phyloP scores from a whole-genome alignment of 169 alveolate species.

The Toxoplasma gondii region DNA sequence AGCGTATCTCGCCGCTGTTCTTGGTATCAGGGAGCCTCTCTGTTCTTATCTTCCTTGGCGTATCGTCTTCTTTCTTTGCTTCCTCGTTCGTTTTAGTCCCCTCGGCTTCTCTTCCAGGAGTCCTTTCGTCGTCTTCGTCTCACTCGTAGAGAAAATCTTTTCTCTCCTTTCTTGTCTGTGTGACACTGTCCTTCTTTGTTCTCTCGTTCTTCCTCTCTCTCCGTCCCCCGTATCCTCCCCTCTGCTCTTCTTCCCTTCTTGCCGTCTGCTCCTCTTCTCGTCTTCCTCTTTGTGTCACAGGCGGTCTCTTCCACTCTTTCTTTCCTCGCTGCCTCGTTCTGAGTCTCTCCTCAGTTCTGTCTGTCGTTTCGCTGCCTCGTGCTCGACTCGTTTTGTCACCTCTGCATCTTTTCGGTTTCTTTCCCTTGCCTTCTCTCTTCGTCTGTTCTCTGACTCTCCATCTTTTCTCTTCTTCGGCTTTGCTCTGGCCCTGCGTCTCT shows the following conservation, averaged over 20 bases:
- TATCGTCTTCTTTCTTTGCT: no score
- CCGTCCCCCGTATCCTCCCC: no score
- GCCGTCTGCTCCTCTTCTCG: neutral
- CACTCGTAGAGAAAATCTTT: neutral
- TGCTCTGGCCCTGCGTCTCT: neutral
- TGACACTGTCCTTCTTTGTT: neutral
- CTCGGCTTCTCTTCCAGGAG: no score
- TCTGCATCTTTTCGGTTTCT: no score
- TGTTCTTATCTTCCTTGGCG: no score
- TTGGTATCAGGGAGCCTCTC: no score
- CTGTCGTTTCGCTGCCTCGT: neutral
- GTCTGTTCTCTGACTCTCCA: no score
- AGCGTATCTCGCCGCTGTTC: no score
- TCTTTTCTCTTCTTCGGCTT: neutral
- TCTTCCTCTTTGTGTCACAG: neutral
- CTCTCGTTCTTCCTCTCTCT: neutral
- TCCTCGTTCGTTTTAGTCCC: no score
- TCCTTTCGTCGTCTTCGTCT: neutral
- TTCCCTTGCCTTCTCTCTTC: no score
- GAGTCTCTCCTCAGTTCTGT: neutral
- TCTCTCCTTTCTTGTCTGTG: neutral
- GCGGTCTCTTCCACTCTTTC: neutral
- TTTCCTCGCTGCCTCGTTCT: neutral
- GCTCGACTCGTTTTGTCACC: no score
- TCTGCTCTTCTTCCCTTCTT: neutral